Percentiles rank a stretch among this genome's conserved stretches.
phyloP scores from a whole-genome alignment of 2,329 filamentous ascomycete species.

The Neonectria neomacrospora region DNA sequence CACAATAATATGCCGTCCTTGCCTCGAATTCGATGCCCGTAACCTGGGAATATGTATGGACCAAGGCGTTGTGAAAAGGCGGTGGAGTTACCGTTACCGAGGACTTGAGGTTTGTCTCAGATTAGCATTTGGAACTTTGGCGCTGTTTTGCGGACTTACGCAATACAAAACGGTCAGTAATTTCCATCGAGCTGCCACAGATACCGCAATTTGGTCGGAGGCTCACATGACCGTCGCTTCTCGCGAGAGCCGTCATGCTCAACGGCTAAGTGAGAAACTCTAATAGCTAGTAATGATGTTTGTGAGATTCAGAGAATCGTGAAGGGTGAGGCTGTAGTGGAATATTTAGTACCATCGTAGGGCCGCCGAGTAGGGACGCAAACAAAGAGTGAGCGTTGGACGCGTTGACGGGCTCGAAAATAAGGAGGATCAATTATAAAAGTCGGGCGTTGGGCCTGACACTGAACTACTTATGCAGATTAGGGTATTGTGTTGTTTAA shows the following conservation, averaged over 20 bases:
- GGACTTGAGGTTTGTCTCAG: conserved; percentile 14
- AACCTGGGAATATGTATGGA: conserved; percentile 22
- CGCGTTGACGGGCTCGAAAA: conserved; percentile 1
- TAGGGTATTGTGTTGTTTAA: background rate
- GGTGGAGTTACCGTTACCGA: conserved; percentile 20
- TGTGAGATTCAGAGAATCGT: conserved; percentile 3
- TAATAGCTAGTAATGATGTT: background rate
- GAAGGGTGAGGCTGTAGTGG: conserved; percentile 3
- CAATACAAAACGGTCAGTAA: conserved; percentile 18
- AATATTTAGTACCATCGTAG: conserved; percentile 5
- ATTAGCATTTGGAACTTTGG: background rate
- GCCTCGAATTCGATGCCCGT: conserved; percentile 15
- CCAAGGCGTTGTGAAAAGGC: conserved; percentile 23
- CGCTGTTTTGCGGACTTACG: conserved; percentile 20
- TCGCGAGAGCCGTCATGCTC: conserved; percentile 6
- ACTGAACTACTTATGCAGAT: conserved; percentile 4
- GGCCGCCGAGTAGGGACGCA: conserved; percentile 6
- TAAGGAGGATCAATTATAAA: background rate
- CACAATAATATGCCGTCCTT: conserved; percentile 15
- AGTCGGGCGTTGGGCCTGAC: background rate
- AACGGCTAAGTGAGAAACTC: background rate
- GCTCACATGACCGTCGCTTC: conserved; percentile 16
- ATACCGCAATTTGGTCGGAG: conserved; percentile 24
- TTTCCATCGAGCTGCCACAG: conserved; percentile 22
- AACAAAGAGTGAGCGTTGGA: conserved; percentile 2